Conservation (phyloP, 495 filamentous ascomycete species). For the Evernia prunastri region DNA sequence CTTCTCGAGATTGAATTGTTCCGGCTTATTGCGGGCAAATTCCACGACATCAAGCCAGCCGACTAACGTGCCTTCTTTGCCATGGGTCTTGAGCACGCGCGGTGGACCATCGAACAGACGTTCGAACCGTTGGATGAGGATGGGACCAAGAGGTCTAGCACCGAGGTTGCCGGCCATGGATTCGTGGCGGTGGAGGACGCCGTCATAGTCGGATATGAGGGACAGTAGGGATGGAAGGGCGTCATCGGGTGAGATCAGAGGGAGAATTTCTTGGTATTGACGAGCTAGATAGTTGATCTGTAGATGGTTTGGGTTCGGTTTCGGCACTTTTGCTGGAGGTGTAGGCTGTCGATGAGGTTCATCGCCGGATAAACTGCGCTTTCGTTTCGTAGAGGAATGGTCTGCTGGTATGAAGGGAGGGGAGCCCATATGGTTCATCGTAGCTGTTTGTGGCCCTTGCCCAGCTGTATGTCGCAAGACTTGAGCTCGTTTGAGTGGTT, state of each 20-base stretch:
- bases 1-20: conserved; percentile 69
- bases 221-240: conserved; percentile 55
- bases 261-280: conserved; percentile 54
- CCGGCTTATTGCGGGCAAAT: conserved; percentile 72
- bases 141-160: conserved; percentile 73
- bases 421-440: conserved; percentile 20
- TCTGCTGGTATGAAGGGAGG: conserved; percentile 14
- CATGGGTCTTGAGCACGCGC: conserved; percentile 57
- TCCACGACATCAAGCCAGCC: conserved; percentile 82
- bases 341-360: conserved; percentile 35
- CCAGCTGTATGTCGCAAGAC: background rate
- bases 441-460: background rate
- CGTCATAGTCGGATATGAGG: conserved; percentile 72
- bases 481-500: background rate
- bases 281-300: conserved; percentile 80
- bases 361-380: conserved; percentile 48
- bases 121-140: conserved; percentile 79
- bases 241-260: conserved; percentile 54
- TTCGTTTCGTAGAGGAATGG: conserved; percentile 46
- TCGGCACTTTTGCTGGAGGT: conserved; percentile 47
- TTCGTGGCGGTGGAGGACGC: conserved; percentile 76
- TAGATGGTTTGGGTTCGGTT: conserved; percentile 51
- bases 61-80: conserved; percentile 55
- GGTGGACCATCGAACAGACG: conserved; percentile 77
- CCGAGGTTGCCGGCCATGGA: conserved; percentile 79